phyloP scores from a whole-genome alignment of 1,284 basidiomycete genomes.

The Earliella scabrosa region DNA sequence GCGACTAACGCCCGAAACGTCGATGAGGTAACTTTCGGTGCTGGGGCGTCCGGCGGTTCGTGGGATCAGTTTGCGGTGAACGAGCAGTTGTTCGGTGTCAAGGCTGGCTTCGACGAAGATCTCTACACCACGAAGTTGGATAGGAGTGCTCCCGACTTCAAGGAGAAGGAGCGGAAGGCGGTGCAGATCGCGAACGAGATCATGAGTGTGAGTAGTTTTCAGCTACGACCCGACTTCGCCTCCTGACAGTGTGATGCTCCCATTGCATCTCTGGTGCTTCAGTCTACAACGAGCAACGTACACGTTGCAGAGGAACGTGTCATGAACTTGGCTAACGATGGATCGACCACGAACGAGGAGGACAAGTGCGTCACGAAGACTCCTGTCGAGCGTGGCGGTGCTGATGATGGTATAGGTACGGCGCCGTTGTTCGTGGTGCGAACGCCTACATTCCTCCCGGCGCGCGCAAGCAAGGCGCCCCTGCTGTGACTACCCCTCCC shows the following conservation, averaged over 20 bases:
- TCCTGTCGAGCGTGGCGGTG: conserved; percentile 18
- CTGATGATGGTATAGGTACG: conserved; percentile 64
- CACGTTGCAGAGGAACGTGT: conserved; percentile 94
- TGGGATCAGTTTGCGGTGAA: conserved; percentile 99
- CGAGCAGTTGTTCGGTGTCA: conserved; percentile 92
- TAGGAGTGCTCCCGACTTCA: conserved; percentile 82
- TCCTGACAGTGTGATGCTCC: background rate
- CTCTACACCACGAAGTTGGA: conserved; percentile 96
- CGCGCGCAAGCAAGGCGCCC: conserved; percentile 57
- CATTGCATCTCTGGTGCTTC: background rate
- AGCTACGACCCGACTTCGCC: background rate
- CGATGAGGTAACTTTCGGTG: conserved; percentile 75
- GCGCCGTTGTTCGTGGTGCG: conserved; percentile 86
- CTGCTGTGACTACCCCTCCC: conserved; percentile 36
- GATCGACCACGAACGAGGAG: conserved; percentile 82
- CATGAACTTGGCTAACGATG: conserved; percentile 66
- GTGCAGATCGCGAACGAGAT: conserved; percentile 93
- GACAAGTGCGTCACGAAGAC: conserved; percentile 70
- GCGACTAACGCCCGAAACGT: conserved; percentile 32
- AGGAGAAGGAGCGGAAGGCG: conserved; percentile 88
- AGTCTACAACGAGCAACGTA: conserved; percentile 75
- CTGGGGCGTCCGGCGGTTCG: conserved; percentile 46
- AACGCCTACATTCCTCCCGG: conserved; percentile 95
- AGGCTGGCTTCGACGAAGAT: conserved; percentile 92
- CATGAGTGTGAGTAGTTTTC: conserved; percentile 62